Evolutionary conservation across 441 rosid genomes (phyloP).

Genomic region (Erodium moschatum): DNA sequence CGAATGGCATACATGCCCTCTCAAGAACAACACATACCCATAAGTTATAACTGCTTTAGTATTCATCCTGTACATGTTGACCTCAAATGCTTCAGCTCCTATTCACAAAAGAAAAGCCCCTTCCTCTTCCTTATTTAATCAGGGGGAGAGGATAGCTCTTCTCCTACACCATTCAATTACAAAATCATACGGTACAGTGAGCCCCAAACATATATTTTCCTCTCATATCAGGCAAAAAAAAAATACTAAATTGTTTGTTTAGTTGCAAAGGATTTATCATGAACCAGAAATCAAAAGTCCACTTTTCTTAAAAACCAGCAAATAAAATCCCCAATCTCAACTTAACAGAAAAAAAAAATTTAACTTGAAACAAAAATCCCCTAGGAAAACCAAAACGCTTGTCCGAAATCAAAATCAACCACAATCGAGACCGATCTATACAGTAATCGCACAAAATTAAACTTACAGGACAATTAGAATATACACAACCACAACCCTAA

Average conservation of each 20-base stretch:
- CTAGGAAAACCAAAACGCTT: background rate
- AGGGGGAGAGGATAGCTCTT: slow-evolving; percentile 33
- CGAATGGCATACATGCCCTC: no score
- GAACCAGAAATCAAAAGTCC: background rate
- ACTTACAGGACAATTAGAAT: background rate
- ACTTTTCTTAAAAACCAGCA: background rate
- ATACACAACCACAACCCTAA: background rate
- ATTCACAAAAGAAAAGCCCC: slow-evolving; percentile 33
- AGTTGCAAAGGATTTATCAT: background rate
- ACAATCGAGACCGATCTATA: slow-evolving; percentile 2
- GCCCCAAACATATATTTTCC: background rate
- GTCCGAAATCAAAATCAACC: background rate
- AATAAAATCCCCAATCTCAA: background rate
- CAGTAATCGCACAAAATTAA: background rate
- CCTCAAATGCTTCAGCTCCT: slow-evolving; percentile 22
- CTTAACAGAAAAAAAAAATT: background rate
- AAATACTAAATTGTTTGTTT: background rate
- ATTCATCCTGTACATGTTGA: slow-evolving; percentile 35
- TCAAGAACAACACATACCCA: slow-evolving; percentile 37
- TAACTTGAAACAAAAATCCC: background rate
- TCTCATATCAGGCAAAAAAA: background rate
- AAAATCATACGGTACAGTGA: slow-evolving; percentile 18
- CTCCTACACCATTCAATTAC: slow-evolving; percentile 33
- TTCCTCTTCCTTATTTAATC: slow-evolving; percentile 25
- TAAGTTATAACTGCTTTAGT: slow-evolving; percentile 23